Conservation (phyloP, 139 green algal genomes). For the Chlamydomonas schloesseri region DNA sequence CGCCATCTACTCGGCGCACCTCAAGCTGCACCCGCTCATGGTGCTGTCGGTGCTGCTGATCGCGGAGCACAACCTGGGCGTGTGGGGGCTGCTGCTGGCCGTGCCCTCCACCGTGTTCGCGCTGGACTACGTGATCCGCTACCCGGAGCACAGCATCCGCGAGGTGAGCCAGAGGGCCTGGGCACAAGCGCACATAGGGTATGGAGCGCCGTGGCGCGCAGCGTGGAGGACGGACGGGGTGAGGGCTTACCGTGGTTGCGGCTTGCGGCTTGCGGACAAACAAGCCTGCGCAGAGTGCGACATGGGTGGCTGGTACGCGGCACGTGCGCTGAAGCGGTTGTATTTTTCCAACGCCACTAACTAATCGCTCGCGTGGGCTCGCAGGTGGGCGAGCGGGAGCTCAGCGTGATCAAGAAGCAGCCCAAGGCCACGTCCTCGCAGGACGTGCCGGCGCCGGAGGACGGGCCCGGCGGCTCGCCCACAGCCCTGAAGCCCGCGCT, state of each 20-base stretch:
- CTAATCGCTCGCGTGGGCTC: too few species aligned
- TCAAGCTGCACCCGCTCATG: constrained; percentile 95
- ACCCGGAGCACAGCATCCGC: constrained; percentile 20
- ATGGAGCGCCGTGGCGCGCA: too few species aligned
- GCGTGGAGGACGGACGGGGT: too few species aligned
- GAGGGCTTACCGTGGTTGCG: too few species aligned
- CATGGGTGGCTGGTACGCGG: too few species aligned
- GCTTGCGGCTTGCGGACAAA: too few species aligned
- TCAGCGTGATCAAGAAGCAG: constrained; percentile 34
- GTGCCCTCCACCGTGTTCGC: constrained; percentile 93
- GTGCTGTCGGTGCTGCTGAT: constrained; percentile 80
- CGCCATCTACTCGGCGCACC: constrained; percentile 92
- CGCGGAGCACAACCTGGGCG: constrained; percentile 88
- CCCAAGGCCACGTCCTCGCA: not conserved
- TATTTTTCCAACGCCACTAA: too few species aligned
- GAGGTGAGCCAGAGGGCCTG: constrained; percentile 19
- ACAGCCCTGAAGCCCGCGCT: not conserved
- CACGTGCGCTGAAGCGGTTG: too few species aligned
- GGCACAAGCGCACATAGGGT: too few species aligned
- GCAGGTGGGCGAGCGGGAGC: constrained; percentile 33
- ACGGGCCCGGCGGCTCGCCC: too few species aligned
- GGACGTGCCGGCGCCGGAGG: not conserved
- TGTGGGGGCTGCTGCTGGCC: constrained; percentile 95
- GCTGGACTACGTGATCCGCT: constrained; percentile 84
- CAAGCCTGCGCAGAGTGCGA: too few species aligned